phyloP scores from a whole-genome alignment of 2,329 filamentous ascomycete species.

The Talaromyces verruculosus region DNA sequence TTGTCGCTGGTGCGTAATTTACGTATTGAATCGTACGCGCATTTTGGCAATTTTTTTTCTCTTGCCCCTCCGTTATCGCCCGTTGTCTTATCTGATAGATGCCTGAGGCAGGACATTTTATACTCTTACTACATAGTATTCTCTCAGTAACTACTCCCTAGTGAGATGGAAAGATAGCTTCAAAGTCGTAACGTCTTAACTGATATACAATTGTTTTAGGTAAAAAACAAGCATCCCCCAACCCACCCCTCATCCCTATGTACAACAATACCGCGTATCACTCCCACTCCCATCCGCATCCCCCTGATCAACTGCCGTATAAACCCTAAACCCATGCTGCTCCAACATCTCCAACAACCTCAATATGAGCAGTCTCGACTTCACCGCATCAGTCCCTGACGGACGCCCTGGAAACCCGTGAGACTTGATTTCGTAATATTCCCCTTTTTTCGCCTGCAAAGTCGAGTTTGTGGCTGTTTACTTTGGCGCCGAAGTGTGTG shows the following conservation, averaged over 20 bases:
- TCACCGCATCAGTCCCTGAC: background rate
- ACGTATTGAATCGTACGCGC: background rate
- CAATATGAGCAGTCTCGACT: background rate
- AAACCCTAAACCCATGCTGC: background rate
- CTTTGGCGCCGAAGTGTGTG: background rate
- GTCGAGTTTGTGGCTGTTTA: background rate
- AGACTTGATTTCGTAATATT: background rate
- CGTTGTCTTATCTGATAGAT: conserved; percentile 4
- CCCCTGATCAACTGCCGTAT: background rate
- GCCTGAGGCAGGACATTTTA: background rate
- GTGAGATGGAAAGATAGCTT: background rate
- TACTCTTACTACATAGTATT: background rate
- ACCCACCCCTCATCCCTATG: too few species aligned
- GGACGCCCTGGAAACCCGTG: background rate
- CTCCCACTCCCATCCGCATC: background rate
- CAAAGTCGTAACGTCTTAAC: background rate
- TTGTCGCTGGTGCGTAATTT: background rate
- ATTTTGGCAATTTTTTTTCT: background rate
- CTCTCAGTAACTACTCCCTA: too few species aligned
- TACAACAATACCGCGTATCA: background rate
- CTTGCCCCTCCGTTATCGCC: conserved; percentile 19
- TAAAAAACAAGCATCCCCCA: too few species aligned
- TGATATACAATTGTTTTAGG: background rate
- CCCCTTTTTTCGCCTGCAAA: background rate
- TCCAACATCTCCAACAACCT: background rate